phyloP scores from a whole-genome alignment of 805 yeast species.

The Candida michaelii region DNA sequence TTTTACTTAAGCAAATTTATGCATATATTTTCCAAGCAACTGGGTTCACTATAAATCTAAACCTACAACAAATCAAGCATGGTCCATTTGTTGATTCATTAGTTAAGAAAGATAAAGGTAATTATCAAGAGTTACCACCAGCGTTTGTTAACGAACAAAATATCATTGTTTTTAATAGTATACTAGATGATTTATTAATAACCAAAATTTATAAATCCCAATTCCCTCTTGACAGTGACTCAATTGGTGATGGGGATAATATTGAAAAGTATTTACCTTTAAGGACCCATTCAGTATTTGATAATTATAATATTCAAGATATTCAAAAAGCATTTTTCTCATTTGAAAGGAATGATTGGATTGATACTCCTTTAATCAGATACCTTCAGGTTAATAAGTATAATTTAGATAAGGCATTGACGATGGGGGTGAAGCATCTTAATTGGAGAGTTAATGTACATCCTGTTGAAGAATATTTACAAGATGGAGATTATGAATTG shows the following conservation, averaged over 20 bases:
- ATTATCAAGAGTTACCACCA: constrained; percentile 7
- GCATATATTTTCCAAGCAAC: constrained; percentile 8
- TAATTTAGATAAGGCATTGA: constrained; percentile 63
- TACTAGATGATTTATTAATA: constrained; percentile 1
- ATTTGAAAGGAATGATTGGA: constrained; percentile 60
- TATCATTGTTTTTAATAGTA: constrained; percentile 1
- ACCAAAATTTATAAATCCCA: constrained; percentile 4
- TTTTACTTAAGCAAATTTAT: constrained; percentile 6
- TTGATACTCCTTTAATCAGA: constrained; percentile 73
- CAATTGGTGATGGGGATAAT: not conserved
- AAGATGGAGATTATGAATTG: constrained; percentile 67
- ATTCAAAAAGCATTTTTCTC: constrained; percentile 9
- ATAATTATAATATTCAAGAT: constrained; percentile 5
- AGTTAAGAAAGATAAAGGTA: constrained; percentile 1
- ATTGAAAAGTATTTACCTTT: constrained; percentile 9
- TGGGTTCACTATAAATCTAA: constrained; percentile 7
- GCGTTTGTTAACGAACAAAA: constrained; percentile 8
- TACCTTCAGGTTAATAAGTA: constrained; percentile 82
- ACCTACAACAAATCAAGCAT: constrained; percentile 6
- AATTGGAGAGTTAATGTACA: constrained; percentile 68
- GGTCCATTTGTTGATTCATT: constrained; percentile 9
- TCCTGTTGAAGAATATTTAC: constrained; percentile 57
- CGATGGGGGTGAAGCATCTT: constrained; percentile 67
- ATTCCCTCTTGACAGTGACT: not conserved
- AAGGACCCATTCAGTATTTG: constrained; percentile 4